Evolutionary conservation across 305 asterid species (phyloP).

Genomic region (Withania somnifera): DNA sequence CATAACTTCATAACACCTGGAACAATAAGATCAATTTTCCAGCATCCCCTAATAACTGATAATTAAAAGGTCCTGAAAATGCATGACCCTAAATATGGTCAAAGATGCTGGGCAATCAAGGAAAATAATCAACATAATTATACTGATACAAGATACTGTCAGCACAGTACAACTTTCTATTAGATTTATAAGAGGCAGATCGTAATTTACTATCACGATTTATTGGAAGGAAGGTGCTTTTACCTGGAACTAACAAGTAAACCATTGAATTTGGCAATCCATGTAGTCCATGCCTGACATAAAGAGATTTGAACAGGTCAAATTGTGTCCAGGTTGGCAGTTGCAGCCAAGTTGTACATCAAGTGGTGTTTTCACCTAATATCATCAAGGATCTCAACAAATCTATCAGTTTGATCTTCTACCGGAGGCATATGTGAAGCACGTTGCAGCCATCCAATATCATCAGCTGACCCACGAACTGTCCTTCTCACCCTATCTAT

Average conservation of each 20-base stretch:
- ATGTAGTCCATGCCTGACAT: slow-evolving; percentile 81
- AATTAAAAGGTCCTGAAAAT: not conserved
- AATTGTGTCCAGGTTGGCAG: not conserved
- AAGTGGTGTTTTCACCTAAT: slow-evolving; percentile 40
- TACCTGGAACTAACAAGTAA: slow-evolving; percentile 97
- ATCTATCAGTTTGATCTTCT: slow-evolving; percentile 76
- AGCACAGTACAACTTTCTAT: not conserved
- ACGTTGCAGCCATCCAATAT: slow-evolving; percentile 86
- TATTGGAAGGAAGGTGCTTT: slow-evolving; percentile 9
- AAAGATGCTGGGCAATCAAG: not conserved
- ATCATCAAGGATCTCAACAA: slow-evolving; percentile 62
- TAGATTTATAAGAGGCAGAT: not conserved
- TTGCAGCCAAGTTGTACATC: not conserved
- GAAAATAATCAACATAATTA: not conserved
- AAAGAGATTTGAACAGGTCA: slow-evolving; percentile 7
- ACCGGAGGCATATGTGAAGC: slow-evolving; percentile 75
- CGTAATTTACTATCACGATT: slow-evolving; percentile 11
- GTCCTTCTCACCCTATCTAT: slow-evolving; percentile 78
- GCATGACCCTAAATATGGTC: not conserved
- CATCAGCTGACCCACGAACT: slow-evolving; percentile 94
- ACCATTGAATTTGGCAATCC: slow-evolving; percentile 73
- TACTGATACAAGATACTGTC: not conserved
- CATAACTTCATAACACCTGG: not conserved
- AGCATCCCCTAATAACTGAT: not conserved
- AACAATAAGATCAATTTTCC: not conserved